A percentile compares a stretch with the other conserved stretches of the same genome.
Conservation (phyloP, 768 basidiomycete genomes). For the Termitomyces titanicus region DNA sequence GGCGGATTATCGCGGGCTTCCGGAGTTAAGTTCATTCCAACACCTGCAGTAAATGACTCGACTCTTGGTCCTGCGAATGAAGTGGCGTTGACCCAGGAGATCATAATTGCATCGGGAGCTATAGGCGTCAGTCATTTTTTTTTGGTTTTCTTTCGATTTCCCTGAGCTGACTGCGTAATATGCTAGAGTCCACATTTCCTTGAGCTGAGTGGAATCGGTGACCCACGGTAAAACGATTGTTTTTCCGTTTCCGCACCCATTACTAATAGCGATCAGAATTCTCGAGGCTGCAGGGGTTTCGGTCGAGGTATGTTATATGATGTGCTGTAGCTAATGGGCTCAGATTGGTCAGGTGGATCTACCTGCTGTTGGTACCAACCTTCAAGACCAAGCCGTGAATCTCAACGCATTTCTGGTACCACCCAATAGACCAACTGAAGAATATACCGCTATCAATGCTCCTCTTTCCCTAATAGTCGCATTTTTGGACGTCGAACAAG, state of each 20-base stretch:
- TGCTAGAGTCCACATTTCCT: slow-evolving; percentile 12
- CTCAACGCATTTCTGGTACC: neutral
- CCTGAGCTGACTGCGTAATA: neutral
- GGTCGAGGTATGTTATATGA: neutral
- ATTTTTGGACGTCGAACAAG: slow-evolving; percentile 10
- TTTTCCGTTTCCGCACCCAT: neutral
- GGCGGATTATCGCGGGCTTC: slow-evolving; percentile 4
- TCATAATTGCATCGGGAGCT: slow-evolving; percentile 12
- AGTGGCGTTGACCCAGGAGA: neutral
- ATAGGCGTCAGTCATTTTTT: slow-evolving; percentile 5
- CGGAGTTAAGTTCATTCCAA: slow-evolving; percentile 10
- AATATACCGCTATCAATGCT: slow-evolving; percentile 5
- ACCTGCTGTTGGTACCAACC: slow-evolving; percentile 14
- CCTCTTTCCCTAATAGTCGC: slow-evolving; percentile 3
- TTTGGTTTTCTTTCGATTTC: neutral
- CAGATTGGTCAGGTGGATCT: slow-evolving; percentile 4
- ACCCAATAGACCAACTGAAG: neutral
- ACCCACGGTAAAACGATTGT: slow-evolving; percentile 1
- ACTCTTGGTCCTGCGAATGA: neutral
- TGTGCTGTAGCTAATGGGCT: neutral
- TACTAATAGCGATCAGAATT: neutral
- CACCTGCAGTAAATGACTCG: slow-evolving; percentile 3
- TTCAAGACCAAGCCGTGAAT: slow-evolving; percentile 14
- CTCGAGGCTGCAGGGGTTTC: slow-evolving; percentile 5
- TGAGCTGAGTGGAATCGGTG: slow-evolving; percentile 13